Evolutionary conservation across 129 eudicot genomes (phyloP).

Genomic region (Ambrosia artemisiifolia): DNA sequence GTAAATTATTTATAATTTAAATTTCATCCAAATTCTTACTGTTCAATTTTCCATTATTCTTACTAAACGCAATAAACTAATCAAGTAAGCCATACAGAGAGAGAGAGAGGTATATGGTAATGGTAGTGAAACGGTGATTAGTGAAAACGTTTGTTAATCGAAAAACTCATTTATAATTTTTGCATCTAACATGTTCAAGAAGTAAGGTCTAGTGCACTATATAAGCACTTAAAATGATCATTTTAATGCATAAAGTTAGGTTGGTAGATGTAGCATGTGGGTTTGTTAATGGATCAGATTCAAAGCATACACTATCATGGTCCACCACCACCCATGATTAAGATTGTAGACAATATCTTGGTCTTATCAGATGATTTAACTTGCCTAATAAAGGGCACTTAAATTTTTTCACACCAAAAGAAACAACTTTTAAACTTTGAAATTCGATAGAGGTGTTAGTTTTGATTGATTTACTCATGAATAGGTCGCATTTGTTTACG

Average conservation of each 20-base stretch:
- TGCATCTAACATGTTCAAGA: neutral
- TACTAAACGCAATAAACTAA: too few species aligned
- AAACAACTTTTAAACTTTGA: neutral
- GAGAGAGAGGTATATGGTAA: too few species aligned
- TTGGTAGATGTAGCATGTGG: neutral
- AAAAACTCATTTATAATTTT: constrained; percentile 7
- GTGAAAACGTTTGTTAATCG: too few species aligned
- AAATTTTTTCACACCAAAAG: neutral
- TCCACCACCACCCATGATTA: neutral
- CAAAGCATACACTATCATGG: constrained; percentile 4
- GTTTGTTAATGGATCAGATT: neutral
- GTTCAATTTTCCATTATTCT: too few species aligned
- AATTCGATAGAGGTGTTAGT: neutral
- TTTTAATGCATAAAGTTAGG: neutral
- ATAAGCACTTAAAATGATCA: neutral
- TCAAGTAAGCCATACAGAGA: too few species aligned
- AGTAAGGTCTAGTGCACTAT: neutral
- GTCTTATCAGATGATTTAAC: neutral
- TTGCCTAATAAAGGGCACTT: neutral
- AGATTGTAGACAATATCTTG: too few species aligned
- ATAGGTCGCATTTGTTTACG: neutral
- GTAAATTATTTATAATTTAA: too few species aligned
- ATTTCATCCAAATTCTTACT: too few species aligned
- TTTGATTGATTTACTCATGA: neutral
- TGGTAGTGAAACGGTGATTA: too few species aligned